Conservation (phyloP, 2,329 filamentous ascomycete genomes). For the Cladosporium sp. region DNA sequence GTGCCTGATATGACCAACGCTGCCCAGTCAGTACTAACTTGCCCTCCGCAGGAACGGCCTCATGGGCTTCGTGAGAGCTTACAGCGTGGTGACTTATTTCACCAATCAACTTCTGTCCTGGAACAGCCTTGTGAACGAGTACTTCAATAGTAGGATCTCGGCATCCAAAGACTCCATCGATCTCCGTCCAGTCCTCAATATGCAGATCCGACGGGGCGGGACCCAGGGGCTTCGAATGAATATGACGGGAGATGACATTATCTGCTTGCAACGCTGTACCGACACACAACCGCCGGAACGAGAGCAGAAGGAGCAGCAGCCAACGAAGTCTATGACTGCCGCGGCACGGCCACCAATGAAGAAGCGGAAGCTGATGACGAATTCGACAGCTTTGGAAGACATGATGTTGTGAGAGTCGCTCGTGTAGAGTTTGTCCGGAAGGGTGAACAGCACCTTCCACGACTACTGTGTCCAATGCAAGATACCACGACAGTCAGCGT, state of each 20-base stretch:
- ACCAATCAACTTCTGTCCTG: not conserved
- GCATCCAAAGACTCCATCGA: not conserved
- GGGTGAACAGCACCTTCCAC: not conserved
- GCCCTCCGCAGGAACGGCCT: not conserved
- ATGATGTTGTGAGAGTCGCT: not conserved
- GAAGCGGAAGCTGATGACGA: slow-evolving; percentile 22
- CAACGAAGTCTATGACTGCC: not conserved
- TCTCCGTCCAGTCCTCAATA: not conserved
- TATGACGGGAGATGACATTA: not conserved
- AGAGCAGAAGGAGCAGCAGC: not conserved
- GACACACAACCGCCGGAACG: not conserved
- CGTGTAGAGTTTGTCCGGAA: not conserved
- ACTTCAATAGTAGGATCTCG: not conserved
- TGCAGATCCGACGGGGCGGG: not conserved
- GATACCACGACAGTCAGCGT: not conserved
- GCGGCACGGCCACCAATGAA: not conserved
- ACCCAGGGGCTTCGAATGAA: not conserved
- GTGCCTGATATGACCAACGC: not conserved
- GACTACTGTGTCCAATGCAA: not conserved
- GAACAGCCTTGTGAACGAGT: not conserved
- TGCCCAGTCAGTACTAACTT: not conserved
- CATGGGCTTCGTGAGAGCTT: not conserved
- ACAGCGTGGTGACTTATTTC: not conserved
- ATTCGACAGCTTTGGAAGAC: slow-evolving; percentile 12
- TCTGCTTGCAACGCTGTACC: slow-evolving; percentile 11